Conservation (phyloP, 1,139 yeast genomes). For the Suhomyces choctaworum region DNA sequence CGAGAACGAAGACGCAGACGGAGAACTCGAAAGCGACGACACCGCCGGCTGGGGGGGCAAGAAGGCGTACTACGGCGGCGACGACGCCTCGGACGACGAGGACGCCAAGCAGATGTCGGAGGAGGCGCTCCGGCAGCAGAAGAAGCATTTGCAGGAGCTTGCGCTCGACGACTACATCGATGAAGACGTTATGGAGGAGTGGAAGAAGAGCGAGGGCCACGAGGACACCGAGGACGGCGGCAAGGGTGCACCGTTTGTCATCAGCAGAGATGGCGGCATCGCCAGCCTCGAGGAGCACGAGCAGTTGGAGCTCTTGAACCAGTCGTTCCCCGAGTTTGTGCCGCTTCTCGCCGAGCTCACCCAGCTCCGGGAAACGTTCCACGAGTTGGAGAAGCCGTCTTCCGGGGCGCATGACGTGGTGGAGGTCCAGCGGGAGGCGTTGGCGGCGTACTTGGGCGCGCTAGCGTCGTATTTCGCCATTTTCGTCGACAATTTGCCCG, state of each 20-base stretch:
- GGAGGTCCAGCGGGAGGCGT: constrained; percentile 61
- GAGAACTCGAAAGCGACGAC: constrained; percentile 52
- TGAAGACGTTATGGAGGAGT: constrained; percentile 76
- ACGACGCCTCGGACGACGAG: constrained; percentile 72
- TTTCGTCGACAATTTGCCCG: constrained; percentile 55
- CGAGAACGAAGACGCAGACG: constrained; percentile 45
- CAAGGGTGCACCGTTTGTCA: constrained; percentile 21
- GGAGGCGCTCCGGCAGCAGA: constrained; percentile 87
- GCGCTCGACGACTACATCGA: constrained; percentile 82
- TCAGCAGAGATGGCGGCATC: constrained; percentile 29
- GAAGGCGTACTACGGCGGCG: constrained; percentile 79
- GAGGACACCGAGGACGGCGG: constrained; percentile 29
- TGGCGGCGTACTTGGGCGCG: constrained; percentile 74
- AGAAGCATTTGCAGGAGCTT: constrained; percentile 77
- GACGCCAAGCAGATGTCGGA: constrained; percentile 77
- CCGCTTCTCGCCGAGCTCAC: constrained; percentile 72
- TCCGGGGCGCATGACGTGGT: constrained; percentile 33
- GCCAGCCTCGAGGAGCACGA: constrained; percentile 42
- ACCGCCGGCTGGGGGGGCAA: constrained; percentile 79
- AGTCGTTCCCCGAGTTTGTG: constrained; percentile 79
- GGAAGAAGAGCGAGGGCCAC: constrained; percentile 49
- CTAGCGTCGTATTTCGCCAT: constrained; percentile 75
- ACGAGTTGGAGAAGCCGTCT: constrained; percentile 26
- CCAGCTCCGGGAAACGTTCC: constrained; percentile 35
- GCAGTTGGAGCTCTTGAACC: constrained; percentile 49